Evolutionary conservation across 768 basidiomycete species (phyloP).

Genomic region (Boletus sensibilis): DNA sequence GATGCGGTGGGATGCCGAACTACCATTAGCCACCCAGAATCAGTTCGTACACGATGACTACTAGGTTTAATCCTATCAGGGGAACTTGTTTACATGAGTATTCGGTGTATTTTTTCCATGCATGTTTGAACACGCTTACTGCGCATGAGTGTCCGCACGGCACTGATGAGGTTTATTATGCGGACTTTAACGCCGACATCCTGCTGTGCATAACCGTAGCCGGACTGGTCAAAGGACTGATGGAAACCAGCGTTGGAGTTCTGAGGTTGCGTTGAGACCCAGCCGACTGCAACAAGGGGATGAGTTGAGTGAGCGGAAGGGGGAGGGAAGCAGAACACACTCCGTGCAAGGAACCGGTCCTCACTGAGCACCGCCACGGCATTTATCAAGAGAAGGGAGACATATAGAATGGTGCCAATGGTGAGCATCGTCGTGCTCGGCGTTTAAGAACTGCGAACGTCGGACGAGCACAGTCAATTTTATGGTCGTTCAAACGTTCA

Average conservation of each 20-base stretch:
- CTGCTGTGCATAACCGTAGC: slow-evolving; percentile 50
- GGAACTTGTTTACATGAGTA: slow-evolving; percentile 63
- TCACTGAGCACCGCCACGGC: slow-evolving; percentile 94
- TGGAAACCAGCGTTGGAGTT: slow-evolving; percentile 56
- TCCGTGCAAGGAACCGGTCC: slow-evolving; percentile 91
- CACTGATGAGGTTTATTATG: slow-evolving; percentile 89
- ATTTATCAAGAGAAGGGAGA: slow-evolving; percentile 85
- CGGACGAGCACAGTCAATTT: background rate
- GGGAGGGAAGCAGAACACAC: slow-evolving; percentile 46
- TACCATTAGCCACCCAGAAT: slow-evolving; percentile 52
- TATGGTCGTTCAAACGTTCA: background rate
- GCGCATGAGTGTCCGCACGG: slow-evolving; percentile 94
- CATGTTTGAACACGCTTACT: slow-evolving; percentile 58
- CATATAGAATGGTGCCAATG: slow-evolving; percentile 79
- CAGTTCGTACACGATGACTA: slow-evolving; percentile 86
- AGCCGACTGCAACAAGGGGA: slow-evolving; percentile 64
- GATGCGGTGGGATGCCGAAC: slow-evolving; percentile 12
- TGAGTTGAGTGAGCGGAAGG: slow-evolving; percentile 16
- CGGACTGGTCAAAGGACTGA: slow-evolving; percentile 65
- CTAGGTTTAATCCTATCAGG: slow-evolving; percentile 80
- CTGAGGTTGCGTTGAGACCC: slow-evolving; percentile 71
- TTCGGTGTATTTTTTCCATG: slow-evolving; percentile 7
- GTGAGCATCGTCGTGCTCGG: slow-evolving; percentile 44
- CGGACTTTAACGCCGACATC: slow-evolving; percentile 80
- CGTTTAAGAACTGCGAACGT: slow-evolving; percentile 3